These are phyloP conservation scores for Fragilariopsis cylindrus DNA, from an alignment of 108 stramenopile species.

Conservation along the genomic window DNA sequence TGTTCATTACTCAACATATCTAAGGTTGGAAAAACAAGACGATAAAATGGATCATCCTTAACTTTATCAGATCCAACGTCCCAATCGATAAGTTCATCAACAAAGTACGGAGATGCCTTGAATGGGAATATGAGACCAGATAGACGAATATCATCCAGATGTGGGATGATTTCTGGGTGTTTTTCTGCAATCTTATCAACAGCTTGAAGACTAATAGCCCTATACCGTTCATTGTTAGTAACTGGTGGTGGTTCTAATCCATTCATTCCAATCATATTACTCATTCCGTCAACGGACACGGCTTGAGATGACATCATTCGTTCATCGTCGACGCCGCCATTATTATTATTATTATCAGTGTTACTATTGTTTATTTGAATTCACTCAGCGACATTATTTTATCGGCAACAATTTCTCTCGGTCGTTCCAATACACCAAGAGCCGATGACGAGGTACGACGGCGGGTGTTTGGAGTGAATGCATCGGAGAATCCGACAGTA, in stretches of 20 bases:
- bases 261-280: constrained; percentile 39
- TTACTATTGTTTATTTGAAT: too few relatives aligned
- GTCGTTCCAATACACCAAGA: neutral
- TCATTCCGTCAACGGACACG: constrained; percentile 36
- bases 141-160: constrained; percentile 44
- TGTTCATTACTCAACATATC: constrained; percentile 50
- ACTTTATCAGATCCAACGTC: constrained; percentile 37
- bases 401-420: neutral
- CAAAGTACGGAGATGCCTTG: constrained; percentile 58
- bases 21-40: constrained; percentile 52
- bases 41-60: constrained; percentile 49
- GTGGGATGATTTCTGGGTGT: constrained; percentile 42
- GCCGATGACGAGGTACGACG: constrained; percentile 3
- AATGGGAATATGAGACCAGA: constrained; percentile 55
- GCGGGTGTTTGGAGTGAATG: constrained; percentile 2
- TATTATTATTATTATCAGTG: neutral
- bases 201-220: constrained; percentile 47
- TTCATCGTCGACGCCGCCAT: constrained; percentile 10
- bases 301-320: constrained; percentile 21
- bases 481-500: neutral
- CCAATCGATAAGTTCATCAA: constrained; percentile 63
- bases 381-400: neutral
- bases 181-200: constrained; percentile 50
- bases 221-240: constrained; percentile 47
- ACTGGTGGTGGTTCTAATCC: constrained; percentile 29